phyloP scores from a whole-genome alignment of 2,329 filamentous ascomycete species.

The Chrysoporthe puriensis region DNA sequence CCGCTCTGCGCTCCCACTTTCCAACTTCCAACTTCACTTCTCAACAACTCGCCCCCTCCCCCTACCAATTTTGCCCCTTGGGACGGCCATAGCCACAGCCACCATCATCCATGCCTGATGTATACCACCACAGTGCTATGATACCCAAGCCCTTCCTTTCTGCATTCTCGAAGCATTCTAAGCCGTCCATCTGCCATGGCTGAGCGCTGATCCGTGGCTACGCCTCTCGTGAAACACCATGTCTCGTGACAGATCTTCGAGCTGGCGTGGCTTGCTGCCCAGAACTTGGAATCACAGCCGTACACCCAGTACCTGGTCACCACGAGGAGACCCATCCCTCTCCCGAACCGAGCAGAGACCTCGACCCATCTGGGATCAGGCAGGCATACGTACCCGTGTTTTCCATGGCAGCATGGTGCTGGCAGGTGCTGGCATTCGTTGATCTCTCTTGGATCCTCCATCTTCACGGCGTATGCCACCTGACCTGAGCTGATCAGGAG shows the following conservation, averaged over 20 bases:
- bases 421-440: not conserved
- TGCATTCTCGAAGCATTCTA: constrained; percentile 2
- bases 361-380: not conserved
- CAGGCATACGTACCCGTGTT: not conserved
- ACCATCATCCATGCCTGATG: not conserved
- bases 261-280: constrained; percentile 11
- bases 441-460: not conserved
- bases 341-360: not conserved
- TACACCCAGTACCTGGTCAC: not conserved
- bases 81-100: not conserved
- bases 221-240: not conserved
- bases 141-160: not conserved
- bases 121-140: not conserved
- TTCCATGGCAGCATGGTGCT: constrained; percentile 2
- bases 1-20: not conserved
- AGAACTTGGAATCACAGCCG: not conserved
- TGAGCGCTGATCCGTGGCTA: not conserved
- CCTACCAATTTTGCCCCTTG: not conserved
- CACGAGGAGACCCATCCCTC: not conserved
- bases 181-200: not conserved
- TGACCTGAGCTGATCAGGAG: not conserved
- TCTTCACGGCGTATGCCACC: not conserved
- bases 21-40: constrained; percentile 2
- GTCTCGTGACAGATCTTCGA: constrained; percentile 7
- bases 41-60: not conserved